Base-by-base conservation (phyloP, 306 rosid genomes). In the Castanospermum australe region DNA sequence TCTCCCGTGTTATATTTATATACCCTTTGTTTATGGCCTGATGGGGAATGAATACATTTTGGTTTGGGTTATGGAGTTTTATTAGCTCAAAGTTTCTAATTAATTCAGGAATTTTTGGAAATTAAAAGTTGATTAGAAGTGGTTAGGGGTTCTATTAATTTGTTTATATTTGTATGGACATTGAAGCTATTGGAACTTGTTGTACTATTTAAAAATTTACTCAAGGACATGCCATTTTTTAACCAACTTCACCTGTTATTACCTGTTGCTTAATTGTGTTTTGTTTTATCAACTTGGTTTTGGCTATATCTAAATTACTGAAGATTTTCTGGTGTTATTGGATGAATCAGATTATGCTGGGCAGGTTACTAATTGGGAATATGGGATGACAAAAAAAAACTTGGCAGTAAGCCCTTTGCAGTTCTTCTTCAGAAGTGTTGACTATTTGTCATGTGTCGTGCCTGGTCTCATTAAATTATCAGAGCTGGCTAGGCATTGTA, bases 401-500 rank as follows among this genome's bases (percentile, higher is more conserved):
- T 65, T 65, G 70, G n/a, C 18, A 15, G 48, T 28, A 30, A 47
- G 6, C 52, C 8, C 35, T 51, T 39, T 13, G 56, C n/a, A 54
- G 47, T 54, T 33, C 39, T 12, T 54, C 65, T 44, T 14, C 4
- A n/a, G 28, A 44, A 74, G 18, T 30, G 18, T 73, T 54, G n/a
- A 75, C 42, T 15, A 30, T 74, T 67, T 74, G 2, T 17, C 30
- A 13, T 71, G 22, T 30, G 5, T 47, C 25, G 8, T 44, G 66
- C 71, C 60, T 42, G 70, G 32, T 35, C 20, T 35, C 52, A 65
- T 45, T 64, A 75, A 62, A 33, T 71, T 52, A 22, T 44, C 69
- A 67, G 80, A 88, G 84, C 93, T 85, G 87, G 87, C 88, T 73
- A 67, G 78, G 76, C 65, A 60, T 62, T 82, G 77, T 67, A 84